Conservation (phyloP, 306 rosid genomes). For the cucumber (Cucumis sativus) region Cucumber_9930_V3 NC_026661.2:20803501-20804000, state of each 20-base stretch:
- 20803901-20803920: not conserved
- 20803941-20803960: not conserved
- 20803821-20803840: slow-evolving; percentile 6
- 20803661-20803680: slow-evolving; percentile 2
- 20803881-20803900: not conserved
- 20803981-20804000: slow-evolving; percentile 2
- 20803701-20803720: not conserved
- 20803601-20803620: not conserved
- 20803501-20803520: not conserved
- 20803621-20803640: not conserved
- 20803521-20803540: not conserved
- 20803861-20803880: slow-evolving; percentile 10
- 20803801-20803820: slow-evolving; percentile 5
- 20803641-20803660: not conserved
- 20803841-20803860: slow-evolving; percentile 7
- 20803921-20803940: not conserved
- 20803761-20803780: slow-evolving; percentile 1
- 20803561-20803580: not conserved
- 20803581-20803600: not conserved
- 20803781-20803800: not conserved
- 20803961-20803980: not conserved
- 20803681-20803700: not conserved
- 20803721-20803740: slow-evolving; percentile 1
- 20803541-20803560: not conserved
- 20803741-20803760: slow-evolving; percentile 1